Conservation (phyloP, 352 stramenopile species). For the Stephanocyclus meneghinianus region DNA sequence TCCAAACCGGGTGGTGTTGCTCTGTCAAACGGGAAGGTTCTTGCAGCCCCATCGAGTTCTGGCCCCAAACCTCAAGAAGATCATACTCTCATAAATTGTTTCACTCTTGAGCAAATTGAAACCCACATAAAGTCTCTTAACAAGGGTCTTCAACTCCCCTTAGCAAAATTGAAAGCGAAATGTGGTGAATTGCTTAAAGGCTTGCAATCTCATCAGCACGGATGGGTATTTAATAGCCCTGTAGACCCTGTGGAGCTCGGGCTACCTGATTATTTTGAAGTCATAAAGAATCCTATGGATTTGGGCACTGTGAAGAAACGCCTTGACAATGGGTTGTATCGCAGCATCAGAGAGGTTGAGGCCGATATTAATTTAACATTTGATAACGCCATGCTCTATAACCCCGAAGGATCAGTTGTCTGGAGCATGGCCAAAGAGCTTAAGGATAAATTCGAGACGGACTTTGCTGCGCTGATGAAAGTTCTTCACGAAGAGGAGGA, state of each 20-base stretch:
- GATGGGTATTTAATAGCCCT: constrained; percentile 95
- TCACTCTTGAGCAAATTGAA: constrained; percentile 93
- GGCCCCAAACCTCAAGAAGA: constrained; percentile 82
- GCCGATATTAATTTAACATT: constrained; percentile 86
- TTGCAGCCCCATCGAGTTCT: constrained; percentile 51
- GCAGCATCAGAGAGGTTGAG: constrained; percentile 86
- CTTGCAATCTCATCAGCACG: constrained; percentile 94
- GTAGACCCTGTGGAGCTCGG: constrained; percentile 95
- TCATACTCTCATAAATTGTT: constrained; percentile 85
- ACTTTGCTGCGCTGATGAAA: constrained; percentile 79
- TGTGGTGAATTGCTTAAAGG: constrained; percentile 90
- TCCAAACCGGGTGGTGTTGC: constrained; percentile 44
- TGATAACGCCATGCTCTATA: constrained; percentile 92
- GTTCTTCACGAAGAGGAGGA: constrained; percentile 83
- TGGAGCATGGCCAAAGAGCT: constrained; percentile 95
- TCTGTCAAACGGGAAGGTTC: constrained; percentile 76
- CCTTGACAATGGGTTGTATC: constrained; percentile 92
- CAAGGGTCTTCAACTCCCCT: constrained; percentile 84
- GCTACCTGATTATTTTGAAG: constrained; percentile 98
- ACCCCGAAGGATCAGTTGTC: constrained; percentile 93
- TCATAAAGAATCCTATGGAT: constrained; percentile 99
- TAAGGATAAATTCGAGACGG: constrained; percentile 89
- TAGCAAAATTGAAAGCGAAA: constrained; percentile 89
- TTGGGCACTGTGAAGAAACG: constrained; percentile 97
- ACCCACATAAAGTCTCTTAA: constrained; percentile 91